A percentile compares a stretch with the other conserved stretches of the same genome.
Conservation (phyloP, 441 rosid genomes). For the Daphne laureola region DNA sequence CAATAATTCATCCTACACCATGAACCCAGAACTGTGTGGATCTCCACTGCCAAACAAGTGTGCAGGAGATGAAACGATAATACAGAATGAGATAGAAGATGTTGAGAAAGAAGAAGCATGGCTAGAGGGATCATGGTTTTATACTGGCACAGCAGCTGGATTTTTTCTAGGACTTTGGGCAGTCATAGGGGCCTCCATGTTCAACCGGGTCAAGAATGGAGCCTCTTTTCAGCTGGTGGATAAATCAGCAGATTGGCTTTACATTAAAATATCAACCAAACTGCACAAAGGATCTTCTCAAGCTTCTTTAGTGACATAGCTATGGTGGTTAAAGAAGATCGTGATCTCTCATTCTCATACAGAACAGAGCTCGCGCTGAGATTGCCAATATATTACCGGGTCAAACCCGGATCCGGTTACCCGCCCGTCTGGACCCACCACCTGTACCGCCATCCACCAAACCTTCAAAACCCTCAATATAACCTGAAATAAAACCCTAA, state of each 20-base stretch:
- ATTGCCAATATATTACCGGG: neutral
- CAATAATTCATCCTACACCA: neutral
- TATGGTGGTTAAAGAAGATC: too few species aligned
- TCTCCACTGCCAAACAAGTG: constrained; percentile 4
- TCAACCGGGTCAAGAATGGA: neutral
- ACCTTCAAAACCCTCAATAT: constrained; percentile 8
- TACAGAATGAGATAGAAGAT: neutral
- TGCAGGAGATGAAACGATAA: neutral
- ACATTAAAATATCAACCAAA: too few species aligned
- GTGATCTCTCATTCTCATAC: neutral
- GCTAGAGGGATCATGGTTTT: neutral
- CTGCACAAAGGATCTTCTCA: too few species aligned
- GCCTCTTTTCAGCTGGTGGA: constrained; percentile 5
- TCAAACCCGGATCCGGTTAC: neutral
- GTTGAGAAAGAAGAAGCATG: neutral
- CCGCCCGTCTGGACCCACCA: constrained; percentile 15
- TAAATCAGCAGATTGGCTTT: neutral
- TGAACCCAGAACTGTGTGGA: constrained; percentile 2
- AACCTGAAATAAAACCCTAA: constrained; percentile 7
- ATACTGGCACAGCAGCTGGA: constrained; percentile 1
- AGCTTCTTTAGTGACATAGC: too few species aligned
- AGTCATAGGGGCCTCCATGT: constrained; percentile 3
- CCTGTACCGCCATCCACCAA: constrained; percentile 26
- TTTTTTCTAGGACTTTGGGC: constrained; percentile 8
- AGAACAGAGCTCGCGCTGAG: too few species aligned